A percentile compares a stretch with the other conserved stretches of the same genome.
phyloP scores from a whole-genome alignment of 83 land plant species.

The Diphasiastrum complanatum region DNA sequence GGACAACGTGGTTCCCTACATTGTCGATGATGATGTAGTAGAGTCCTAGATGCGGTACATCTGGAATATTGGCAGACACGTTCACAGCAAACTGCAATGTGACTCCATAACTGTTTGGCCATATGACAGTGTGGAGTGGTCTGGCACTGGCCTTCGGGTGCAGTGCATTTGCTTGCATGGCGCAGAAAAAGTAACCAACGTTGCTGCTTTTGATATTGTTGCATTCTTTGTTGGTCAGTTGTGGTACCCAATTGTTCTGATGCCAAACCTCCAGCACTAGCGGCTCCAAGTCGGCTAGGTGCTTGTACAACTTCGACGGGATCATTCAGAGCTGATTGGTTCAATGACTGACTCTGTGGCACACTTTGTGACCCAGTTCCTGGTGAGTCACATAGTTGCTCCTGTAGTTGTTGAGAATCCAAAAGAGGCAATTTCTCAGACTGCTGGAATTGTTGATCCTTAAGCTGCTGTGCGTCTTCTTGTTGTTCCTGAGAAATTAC shows the following conservation, averaged over 20 bases:
- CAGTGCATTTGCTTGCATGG: constrained; percentile 72
- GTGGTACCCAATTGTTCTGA: too few relatives aligned
- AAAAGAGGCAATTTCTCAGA: too few relatives aligned
- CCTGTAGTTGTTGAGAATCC: constrained; percentile 23
- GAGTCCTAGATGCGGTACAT: constrained; percentile 42
- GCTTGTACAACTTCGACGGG: too few relatives aligned
- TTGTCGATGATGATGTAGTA: constrained; percentile 45
- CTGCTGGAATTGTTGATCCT: too few relatives aligned
- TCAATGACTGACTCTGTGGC: too few relatives aligned
- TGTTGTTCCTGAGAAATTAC: background rate
- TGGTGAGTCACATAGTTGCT: too few relatives aligned
- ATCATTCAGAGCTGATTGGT: too few relatives aligned
- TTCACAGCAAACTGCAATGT: constrained; percentile 41
- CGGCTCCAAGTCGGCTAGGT: too few relatives aligned
- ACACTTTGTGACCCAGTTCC: background rate
- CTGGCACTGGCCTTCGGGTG: constrained; percentile 59
- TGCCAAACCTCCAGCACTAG: too few relatives aligned
- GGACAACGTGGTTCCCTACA: constrained; percentile 58
- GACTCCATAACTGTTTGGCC: constrained; percentile 52
- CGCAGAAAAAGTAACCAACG: constrained; percentile 70
- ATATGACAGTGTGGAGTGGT: constrained; percentile 44
- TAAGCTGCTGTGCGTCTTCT: background rate
- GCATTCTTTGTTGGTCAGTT: too few relatives aligned
- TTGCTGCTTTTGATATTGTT: constrained; percentile 48
- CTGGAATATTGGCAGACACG: constrained; percentile 47